Evolutionary conservation across 768 basidiomycete species (phyloP), one percentile per base, ranked within the genome.

Genomic region (Suillus bovinus): DNA sequence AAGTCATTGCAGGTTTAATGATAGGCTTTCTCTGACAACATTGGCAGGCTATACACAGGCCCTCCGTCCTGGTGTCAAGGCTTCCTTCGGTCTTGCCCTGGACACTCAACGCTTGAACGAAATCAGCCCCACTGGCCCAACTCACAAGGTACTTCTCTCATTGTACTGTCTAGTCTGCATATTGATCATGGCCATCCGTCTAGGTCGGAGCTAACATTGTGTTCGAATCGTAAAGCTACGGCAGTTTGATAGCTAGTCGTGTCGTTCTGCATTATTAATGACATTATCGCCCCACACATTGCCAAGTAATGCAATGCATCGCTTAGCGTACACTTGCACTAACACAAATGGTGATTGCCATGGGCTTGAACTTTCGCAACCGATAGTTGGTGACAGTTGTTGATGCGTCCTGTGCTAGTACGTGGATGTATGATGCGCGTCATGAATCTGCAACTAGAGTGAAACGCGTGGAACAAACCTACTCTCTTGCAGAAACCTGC

Each of bases 61-160:
- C 42, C 91, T 99, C 73, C 91, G 94, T 67, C 93, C 93, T 58
- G 95, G 95, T 71, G 92, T 98, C 71, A 93, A 91, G 77, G 91
- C 91, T 53, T 84, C 90, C 56, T 95, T 98, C 76, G 96, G 96
- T 80, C 86, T 98, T 71, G 94, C 94, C 68, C 82, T 99, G 67
- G 97, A 99, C 81, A 96, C 94, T 64, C 88, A 93, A 80, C 87
- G 91, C 68, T 81, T 98, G 69, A 94, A 92, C 80, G 91, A 93
- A 61, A 75, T 82, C 58, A 76, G 80, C 55, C 83, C 84, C 58
- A 63, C 75, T 59, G 90, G 88, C 54, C 84, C 89, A 60, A 84
- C 87, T 16, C 93, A 94, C 87, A 94, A 93, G 84, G 85, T 86
- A 63, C 59, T 71, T 70, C 47, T 42, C 31, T 34, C 41, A 7